Conservation (phyloP, 148 eudicot genomes). For the Persicaria tinctoria region DNA sequence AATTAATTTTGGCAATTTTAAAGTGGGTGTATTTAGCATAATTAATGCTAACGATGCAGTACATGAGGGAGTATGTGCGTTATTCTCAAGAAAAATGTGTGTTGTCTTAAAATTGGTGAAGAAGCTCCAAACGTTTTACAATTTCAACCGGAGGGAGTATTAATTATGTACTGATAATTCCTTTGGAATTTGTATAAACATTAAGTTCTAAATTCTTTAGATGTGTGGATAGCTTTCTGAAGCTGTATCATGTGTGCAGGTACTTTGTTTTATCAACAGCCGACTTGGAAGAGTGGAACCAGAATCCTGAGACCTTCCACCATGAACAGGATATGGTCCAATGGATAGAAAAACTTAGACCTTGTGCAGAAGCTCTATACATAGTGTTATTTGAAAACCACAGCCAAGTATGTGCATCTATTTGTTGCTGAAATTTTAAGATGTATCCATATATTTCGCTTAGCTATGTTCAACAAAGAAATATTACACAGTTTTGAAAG, state of each 20-base stretch:
- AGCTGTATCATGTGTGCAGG: constrained; percentile 41
- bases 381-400: constrained; percentile 91
- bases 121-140: too few species aligned
- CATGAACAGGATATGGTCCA: constrained; percentile 96
- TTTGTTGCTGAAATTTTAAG: constrained; percentile 1
- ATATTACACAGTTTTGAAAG: background rate
- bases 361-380: constrained; percentile 98
- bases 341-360: constrained; percentile 95
- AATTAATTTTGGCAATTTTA: too few species aligned
- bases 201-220: background rate
- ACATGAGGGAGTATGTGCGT: too few species aligned
- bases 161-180: background rate
- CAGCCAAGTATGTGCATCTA: constrained; percentile 67
- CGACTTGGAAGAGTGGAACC: constrained; percentile 95
- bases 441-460: background rate
- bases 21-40: too few species aligned
- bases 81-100: too few species aligned
- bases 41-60: too few species aligned
- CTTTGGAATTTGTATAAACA: background rate
- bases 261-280: constrained; percentile 83
- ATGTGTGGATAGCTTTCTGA: constrained; percentile 23
- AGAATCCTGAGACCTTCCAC: constrained; percentile 84
- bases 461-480: background rate
- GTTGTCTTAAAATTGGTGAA: too few species aligned
- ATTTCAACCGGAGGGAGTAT: background rate